Conservation (phyloP, 768 basidiomycete species). For the Nevesoporus exiguus region DNA sequence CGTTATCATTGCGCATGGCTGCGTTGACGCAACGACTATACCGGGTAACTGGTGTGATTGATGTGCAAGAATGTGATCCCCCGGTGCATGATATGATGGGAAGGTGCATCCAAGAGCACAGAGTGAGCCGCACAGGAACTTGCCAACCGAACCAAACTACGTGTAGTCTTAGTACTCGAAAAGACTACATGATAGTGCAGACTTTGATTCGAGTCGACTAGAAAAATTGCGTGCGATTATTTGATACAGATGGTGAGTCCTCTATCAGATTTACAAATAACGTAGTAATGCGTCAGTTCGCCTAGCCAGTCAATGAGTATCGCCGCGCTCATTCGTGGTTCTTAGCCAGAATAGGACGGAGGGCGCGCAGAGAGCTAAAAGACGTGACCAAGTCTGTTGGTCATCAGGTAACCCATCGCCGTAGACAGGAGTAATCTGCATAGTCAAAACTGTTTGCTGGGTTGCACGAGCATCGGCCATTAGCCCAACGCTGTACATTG, state of each 20-base stretch:
- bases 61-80: too few relatives aligned
- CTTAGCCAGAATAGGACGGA: not conserved
- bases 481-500: constrained; percentile 17
- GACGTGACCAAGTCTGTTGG: not conserved
- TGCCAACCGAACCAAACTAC: not conserved
- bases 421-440: constrained; percentile 27
- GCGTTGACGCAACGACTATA: too few relatives aligned
- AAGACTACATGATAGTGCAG: not conserved
- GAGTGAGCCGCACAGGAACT: too few relatives aligned
- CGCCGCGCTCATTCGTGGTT: not conserved
- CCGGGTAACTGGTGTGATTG: too few relatives aligned
- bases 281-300: not conserved
- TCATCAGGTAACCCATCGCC: constrained; percentile 16
- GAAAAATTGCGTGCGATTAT: not conserved
- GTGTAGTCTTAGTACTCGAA: too few relatives aligned
- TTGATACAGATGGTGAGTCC: not conserved
- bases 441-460: constrained; percentile 25
- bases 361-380: not conserved
- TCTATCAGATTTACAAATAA: not conserved
- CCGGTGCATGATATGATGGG: too few relatives aligned
- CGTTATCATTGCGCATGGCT: too few relatives aligned
- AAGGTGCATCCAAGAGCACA: too few relatives aligned
- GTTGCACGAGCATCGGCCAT: constrained; percentile 26
- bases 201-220: too few relatives aligned
- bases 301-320: too few relatives aligned